A percentile compares a stretch with the other conserved stretches of the same genome.
phyloP scores from a whole-genome alignment of 1,139 yeast genomes.

The Kodamaea derodonti region DNA sequence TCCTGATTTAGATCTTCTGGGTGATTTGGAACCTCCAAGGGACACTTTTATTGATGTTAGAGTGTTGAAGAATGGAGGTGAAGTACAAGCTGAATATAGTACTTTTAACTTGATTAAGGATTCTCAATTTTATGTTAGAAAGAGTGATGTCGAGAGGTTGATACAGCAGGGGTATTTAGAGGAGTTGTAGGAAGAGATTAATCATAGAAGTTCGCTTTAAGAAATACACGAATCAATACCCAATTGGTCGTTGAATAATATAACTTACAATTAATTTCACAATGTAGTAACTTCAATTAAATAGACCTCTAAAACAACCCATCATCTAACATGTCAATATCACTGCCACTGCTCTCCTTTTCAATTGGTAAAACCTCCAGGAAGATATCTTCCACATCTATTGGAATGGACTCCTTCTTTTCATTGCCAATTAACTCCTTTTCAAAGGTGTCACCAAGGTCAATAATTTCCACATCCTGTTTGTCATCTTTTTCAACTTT shows the following conservation, averaged over 20 bases:
- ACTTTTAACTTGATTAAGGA: slow-evolving; percentile 93
- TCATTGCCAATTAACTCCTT: background rate
- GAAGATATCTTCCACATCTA: slow-evolving; percentile 4
- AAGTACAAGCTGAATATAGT: slow-evolving; percentile 95
- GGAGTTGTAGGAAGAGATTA: slow-evolving; percentile 50
- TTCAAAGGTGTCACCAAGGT: background rate
- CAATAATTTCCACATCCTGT: background rate
- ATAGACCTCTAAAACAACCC: slow-evolving; percentile 5
- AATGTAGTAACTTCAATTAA: no score
- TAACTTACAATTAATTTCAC: no score
- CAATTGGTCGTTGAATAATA: no score
- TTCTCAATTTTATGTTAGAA: slow-evolving; percentile 90
- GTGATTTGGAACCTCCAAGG: slow-evolving; percentile 83
- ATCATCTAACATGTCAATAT: slow-evolving; percentile 9
- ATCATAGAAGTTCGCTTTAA: no score
- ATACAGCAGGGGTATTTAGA: slow-evolving; percentile 93
- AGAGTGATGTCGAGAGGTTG: slow-evolving; percentile 87
- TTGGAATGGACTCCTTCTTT: slow-evolving; percentile 1
- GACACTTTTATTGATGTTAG: slow-evolving; percentile 92
- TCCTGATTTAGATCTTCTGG: slow-evolving; percentile 84
- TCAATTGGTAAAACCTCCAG: slow-evolving; percentile 2
- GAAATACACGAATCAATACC: no score
- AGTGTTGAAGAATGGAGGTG: slow-evolving; percentile 92
- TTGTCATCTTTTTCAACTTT: background rate
- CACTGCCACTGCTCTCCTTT: slow-evolving; percentile 5